phyloP scores from a whole-genome alignment of 257 asterid species.

The Solanum virginianum region DNA sequence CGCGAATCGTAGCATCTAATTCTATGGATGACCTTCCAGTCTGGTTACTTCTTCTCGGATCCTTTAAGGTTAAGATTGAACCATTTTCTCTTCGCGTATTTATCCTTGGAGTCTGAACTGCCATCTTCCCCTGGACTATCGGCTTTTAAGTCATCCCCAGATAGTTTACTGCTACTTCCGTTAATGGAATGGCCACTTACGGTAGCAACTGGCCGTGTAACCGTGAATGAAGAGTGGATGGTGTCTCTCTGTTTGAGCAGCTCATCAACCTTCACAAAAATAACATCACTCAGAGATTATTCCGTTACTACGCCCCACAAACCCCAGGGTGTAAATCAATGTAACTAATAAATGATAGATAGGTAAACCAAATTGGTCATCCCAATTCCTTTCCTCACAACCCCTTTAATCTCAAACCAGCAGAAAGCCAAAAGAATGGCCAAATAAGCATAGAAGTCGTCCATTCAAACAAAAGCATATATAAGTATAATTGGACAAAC shows the following conservation, averaged over 20 bases:
- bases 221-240: constrained; percentile 77
- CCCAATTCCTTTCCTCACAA: too few species aligned
- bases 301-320: not conserved
- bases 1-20: constrained; percentile 5
- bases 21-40: not conserved
- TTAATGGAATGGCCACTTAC: constrained; percentile 61
- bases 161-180: constrained; percentile 67
- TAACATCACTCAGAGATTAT: not conserved
- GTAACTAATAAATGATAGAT: not conserved
- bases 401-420: not conserved
- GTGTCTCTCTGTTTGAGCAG: constrained; percentile 83
- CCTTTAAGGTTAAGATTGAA: constrained; percentile 81
- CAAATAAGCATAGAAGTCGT: not conserved
- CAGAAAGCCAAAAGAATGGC: not conserved
- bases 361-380: not conserved
- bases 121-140: constrained; percentile 86
- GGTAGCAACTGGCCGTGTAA: constrained; percentile 36
- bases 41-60: constrained; percentile 40
- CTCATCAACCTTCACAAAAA: constrained; percentile 68
- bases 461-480: not conserved
- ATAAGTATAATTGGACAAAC: constrained; percentile 13
- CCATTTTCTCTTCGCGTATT: constrained; percentile 74
- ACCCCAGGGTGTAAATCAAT: not conserved
- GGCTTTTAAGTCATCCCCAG: constrained; percentile 43
- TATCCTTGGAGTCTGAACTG: constrained; percentile 86